These are phyloP conservation scores for Anthoceros angustus DNA, from an alignment of 225 moss, liverwort and hornwort genomes.

Conservation along the genomic window DNA sequence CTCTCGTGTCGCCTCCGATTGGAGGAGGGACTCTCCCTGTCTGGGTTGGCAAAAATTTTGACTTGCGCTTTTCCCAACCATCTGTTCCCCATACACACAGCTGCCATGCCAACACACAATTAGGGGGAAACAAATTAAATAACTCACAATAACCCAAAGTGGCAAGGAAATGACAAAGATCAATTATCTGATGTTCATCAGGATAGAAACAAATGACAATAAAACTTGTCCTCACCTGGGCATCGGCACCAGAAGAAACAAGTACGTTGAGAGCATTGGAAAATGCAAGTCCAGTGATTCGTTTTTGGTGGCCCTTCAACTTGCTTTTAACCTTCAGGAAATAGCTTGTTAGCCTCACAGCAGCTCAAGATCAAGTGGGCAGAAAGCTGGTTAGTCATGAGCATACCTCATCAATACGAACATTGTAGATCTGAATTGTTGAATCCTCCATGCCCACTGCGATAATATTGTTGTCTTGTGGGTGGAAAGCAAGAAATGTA, in stretches of 20 bases:
- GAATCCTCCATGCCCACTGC: constrained; percentile 91
- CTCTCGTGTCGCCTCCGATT: constrained; percentile 64
- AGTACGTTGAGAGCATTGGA: constrained; percentile 64
- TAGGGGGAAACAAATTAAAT: too few species aligned
- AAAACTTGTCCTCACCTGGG: constrained; percentile 30
- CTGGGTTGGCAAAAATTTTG: constrained; percentile 54
- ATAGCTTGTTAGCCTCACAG: background rate
- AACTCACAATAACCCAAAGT: background rate
- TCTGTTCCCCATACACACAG: constrained; percentile 93
- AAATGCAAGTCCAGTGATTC: constrained; percentile 76
- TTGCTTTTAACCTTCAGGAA: constrained; percentile 75
- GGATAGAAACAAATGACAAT: too few species aligned
- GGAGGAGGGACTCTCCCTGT: constrained; percentile 46
- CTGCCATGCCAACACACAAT: constrained; percentile 22
- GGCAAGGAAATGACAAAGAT: background rate
- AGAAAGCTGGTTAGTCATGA: background rate
- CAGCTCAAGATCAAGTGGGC: too few species aligned
- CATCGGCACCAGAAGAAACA: constrained; percentile 80
- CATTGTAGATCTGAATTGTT: constrained; percentile 74
- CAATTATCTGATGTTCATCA: too few species aligned
- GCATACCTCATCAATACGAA: constrained; percentile 66
- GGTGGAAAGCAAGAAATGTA: constrained; percentile 77
- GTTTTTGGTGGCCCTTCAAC: constrained; percentile 71
- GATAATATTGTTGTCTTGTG: constrained; percentile 85
- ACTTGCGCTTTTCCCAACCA: constrained; percentile 87